phyloP scores from a whole-genome alignment of 768 basidiomycete species.

The Lactarius sp. region DNA sequence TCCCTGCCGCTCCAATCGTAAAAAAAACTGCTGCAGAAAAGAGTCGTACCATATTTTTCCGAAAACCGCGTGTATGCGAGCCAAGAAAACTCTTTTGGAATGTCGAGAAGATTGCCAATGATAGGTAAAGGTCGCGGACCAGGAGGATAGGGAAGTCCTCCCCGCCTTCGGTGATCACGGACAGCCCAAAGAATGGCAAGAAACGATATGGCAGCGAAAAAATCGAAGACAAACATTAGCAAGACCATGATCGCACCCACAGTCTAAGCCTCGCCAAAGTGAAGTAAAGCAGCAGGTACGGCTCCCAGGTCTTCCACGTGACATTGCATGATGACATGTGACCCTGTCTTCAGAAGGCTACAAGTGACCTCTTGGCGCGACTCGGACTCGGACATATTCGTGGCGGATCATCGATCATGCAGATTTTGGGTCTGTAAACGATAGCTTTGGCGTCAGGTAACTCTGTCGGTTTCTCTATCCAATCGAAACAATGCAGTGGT shows the following conservation, averaged over 20 bases:
- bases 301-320: too few species aligned
- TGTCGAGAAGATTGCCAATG: slow-evolving; percentile 8
- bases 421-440: too few species aligned
- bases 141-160: slow-evolving; percentile 4
- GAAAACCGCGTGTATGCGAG: neutral
- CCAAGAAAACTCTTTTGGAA: slow-evolving; percentile 11
- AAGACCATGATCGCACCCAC: neutral
- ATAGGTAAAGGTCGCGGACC: slow-evolving; percentile 10
- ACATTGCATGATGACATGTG: too few species aligned
- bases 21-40: neutral
- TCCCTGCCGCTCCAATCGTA: neutral
- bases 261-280: too few species aligned
- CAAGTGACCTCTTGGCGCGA: too few species aligned
- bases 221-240: neutral
- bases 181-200: neutral
- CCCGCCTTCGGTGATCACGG: neutral
- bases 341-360: too few species aligned
- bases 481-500: too few species aligned
- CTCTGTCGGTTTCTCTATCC: too few species aligned
- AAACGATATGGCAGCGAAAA: neutral
- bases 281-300: too few species aligned
- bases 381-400: too few species aligned
- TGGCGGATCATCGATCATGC: too few species aligned
- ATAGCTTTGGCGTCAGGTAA: too few species aligned
- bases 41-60: neutral